Conservation (phyloP, 345 rosid species). For the Populus alba region DNA sequence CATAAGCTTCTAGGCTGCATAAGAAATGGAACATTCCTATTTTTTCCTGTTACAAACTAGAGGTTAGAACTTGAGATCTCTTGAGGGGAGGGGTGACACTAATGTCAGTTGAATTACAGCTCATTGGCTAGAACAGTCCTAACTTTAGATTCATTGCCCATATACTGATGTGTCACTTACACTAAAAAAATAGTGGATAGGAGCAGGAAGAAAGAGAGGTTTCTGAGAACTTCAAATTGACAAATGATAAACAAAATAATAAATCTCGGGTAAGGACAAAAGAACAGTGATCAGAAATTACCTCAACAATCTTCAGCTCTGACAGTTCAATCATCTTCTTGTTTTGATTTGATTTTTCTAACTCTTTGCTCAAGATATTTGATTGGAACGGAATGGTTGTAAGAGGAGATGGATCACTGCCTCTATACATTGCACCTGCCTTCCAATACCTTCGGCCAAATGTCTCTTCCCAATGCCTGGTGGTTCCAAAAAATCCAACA, state of each 20-base stretch:
- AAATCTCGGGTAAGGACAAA: neutral
- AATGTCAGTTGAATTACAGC: neutral
- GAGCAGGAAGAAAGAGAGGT: neutral
- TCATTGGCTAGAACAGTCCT: neutral
- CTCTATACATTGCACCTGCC: conserved; percentile 95
- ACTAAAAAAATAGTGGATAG: neutral
- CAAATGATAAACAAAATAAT: neutral
- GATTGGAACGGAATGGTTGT: conserved; percentile 43
- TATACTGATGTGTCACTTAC: neutral
- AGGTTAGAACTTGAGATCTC: neutral
- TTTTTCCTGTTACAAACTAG: neutral
- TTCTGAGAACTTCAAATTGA: neutral
- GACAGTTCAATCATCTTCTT: conserved; percentile 43
- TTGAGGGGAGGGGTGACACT: neutral
- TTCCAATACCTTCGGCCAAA: conserved; percentile 81
- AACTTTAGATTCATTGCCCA: neutral
- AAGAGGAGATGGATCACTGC: conserved; percentile 65
- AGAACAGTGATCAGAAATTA: conserved; percentile 30
- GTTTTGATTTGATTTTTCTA: conserved; percentile 18
- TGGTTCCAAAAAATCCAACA: conserved; percentile 75
- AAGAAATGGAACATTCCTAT: no score
- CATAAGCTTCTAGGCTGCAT: neutral
- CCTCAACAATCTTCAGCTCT: conserved; percentile 65
- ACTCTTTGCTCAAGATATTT: conserved; percentile 33
- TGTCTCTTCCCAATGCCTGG: conserved; percentile 80